Base-by-base conservation (phyloP, 805 yeast species). In the Sugiyamaella mastotermitis region DNA sequence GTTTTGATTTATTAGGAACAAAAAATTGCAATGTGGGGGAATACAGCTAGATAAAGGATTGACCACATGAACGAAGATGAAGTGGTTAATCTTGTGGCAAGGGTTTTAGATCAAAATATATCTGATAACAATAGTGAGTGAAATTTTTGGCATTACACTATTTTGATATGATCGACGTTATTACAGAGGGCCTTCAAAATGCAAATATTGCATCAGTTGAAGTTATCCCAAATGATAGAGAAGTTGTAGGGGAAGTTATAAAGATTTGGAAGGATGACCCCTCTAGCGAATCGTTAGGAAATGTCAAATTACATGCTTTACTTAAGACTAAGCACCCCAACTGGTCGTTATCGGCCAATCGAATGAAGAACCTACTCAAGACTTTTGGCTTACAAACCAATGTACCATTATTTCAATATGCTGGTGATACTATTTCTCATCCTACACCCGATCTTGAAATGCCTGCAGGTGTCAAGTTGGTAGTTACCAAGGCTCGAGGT, bases 231-330 rank as follows among this genome's bases (percentile, higher is more conserved):
- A 71, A 69, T 38, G 76, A 71, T 35, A 62, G 80, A 30, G 76
- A 77, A 55, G 63, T 80, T 8, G 73, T 78, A 22, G 76, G 74
- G 38, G 72, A 69, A 24, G 76, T 81, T n/a, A 70, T 80, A 29
- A 62, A 66, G 4, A 56, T 80, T 7, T 83, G 92, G 90, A 76
- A 74, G 46, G 68, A 69, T 37, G 85, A 81, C 48, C 78, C 84
- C 1, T 58, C 68, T 1, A 70, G 77, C 18, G 87, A 81, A 52
- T 61, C 71, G 8, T 53, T 78, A 15, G 79, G 82, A 1, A 59
- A 71, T 7, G 64, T 67, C 9, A 75, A 77, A 47, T 62, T 83
- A 15, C 76, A 70, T 40, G 65, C 62, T 0, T 48, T 68, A 9
- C 62, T 84, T 30, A 76, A 74, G 48, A 43, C 55, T 19, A 62